Evolutionary conservation across 495 filamentous ascomycete genomes (phyloP), one percentile per base, ranked within the genome.

Genomic region (Hypoxylon fragiforme): DNA sequence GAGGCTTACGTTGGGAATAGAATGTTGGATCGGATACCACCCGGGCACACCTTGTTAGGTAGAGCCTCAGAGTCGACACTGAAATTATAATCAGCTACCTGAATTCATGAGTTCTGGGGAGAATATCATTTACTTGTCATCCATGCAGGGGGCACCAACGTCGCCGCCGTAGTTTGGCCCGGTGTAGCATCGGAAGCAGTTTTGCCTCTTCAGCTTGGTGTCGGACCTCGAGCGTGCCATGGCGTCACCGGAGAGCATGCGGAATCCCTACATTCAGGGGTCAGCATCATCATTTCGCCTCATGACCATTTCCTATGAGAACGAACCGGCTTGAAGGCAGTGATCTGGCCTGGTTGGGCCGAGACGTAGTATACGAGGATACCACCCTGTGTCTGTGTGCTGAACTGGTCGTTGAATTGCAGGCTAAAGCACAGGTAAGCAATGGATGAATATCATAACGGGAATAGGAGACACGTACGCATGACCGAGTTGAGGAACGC

Each of bases 331-430:
- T 77, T 76, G 67, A 81, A 81, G 31, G 78, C 78, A 0, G 77
- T 81, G 54, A 79, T 72, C 45, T 71, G 70, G 42, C 74, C 75
- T n/a, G 73, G 73, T 50, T 77, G 70, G 7, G 76, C 74, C 31
- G 75, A 75, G 58, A 79, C 76, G 60, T 81, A 80, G 71, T 81
- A 81, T 7, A 81, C 73, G 2, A 78, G 68, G 39, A 79, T 69
- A 28, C 78, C 78, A 21, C 77, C 78, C 12, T 66, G 51, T 5
- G 66, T 78, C 55, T 78, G 72, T 28, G 74, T 78, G 55, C 69
- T 71, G 54, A 76, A 78, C 21, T 67, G 60, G 57, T 80, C 77
- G 63, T 64, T 70, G 62, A 77, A 78, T 56, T 77, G 73, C 0
- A 63, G 31, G 8, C 69, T 69, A 34, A 31, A 22, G 14, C 28